These are phyloP conservation scores for Fusarium sp. DNA, from an alignment of 2,329 filamentous ascomycete genomes.

Conservation along the genomic window DNA sequence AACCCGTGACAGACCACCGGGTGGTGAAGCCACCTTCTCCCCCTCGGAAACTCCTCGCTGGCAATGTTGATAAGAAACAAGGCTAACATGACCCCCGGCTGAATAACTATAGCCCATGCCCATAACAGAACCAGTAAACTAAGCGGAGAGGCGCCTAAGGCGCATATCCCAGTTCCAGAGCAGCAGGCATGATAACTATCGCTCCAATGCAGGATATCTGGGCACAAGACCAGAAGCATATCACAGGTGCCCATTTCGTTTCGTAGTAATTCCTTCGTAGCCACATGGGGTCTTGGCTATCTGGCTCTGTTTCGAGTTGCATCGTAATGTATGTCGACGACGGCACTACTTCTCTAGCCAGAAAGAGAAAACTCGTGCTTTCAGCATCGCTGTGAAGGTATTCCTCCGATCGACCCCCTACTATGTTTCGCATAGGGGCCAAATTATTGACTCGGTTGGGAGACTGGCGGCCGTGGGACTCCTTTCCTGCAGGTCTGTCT, in stretches of 20 bases:
- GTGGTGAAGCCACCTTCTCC: background rate
- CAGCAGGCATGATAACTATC: background rate
- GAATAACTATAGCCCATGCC: background rate
- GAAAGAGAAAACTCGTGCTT: background rate
- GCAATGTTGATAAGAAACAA: background rate
- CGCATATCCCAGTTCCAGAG: background rate
- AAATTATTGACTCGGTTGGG: background rate
- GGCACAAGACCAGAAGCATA: background rate
- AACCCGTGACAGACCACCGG: background rate
- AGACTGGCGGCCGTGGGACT: background rate
- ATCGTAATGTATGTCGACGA: too few relatives aligned
- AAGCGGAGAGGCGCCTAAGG: background rate
- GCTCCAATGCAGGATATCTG: background rate
- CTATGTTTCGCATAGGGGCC: background rate
- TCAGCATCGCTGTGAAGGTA: background rate
- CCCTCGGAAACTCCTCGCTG: background rate
- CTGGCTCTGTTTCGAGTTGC: background rate
- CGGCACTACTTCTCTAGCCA: too few relatives aligned
- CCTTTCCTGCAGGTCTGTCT: background rate
- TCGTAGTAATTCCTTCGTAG: background rate
- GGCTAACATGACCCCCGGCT: too few relatives aligned
- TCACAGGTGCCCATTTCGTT: background rate
- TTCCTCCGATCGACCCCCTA: background rate
- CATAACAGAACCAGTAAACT: background rate
- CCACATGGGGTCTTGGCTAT: background rate